A percentile compares a stretch with the other conserved stretches of the same genome.
These are phyloP conservation scores for Phallus indusiatus DNA, from an alignment of 768 basidiomycete genomes.

Conservation along the genomic window DNA sequence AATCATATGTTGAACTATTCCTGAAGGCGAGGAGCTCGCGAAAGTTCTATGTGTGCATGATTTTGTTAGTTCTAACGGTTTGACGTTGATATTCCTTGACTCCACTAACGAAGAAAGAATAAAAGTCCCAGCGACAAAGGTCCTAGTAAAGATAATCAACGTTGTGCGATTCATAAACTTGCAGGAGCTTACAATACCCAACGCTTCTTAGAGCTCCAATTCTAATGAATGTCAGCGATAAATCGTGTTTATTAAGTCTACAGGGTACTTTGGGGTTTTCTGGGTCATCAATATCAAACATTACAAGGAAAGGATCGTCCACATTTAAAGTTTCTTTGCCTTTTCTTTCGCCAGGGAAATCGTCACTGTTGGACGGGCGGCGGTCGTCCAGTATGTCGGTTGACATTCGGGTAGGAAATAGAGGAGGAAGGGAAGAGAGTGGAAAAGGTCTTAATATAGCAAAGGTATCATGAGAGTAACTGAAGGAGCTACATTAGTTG, in stretches of 20 bases:
- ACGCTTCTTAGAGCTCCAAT: neutral
- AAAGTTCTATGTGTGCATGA: neutral
- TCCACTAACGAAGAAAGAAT: conserved; percentile 8
- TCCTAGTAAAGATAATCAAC: neutral
- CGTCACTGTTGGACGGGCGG: neutral
- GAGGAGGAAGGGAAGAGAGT: too few species aligned
- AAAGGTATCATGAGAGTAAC: too few species aligned
- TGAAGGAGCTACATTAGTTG: too few species aligned
- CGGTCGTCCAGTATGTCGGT: too few species aligned
- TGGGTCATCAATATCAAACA: conserved; percentile 6
- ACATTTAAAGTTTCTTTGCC: neutral
- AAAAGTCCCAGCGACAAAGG: neutral
- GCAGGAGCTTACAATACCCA: neutral
- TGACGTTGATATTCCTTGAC: neutral
- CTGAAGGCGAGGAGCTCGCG: conserved; percentile 1
- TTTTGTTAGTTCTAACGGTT: conserved; percentile 1
- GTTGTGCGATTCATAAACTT: neutral
- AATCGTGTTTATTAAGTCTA: neutral
- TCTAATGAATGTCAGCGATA: neutral
- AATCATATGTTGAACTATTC: neutral
- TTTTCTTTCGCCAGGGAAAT: neutral
- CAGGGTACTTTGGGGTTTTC: conserved; percentile 7
- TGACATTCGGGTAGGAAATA: too few species aligned
- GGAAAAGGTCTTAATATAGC: too few species aligned
- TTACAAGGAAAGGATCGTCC: conserved; percentile 5